phyloP scores from a whole-genome alignment of 1,139 yeast species.

The Keqinozyma sinolaborantium region DNA sequence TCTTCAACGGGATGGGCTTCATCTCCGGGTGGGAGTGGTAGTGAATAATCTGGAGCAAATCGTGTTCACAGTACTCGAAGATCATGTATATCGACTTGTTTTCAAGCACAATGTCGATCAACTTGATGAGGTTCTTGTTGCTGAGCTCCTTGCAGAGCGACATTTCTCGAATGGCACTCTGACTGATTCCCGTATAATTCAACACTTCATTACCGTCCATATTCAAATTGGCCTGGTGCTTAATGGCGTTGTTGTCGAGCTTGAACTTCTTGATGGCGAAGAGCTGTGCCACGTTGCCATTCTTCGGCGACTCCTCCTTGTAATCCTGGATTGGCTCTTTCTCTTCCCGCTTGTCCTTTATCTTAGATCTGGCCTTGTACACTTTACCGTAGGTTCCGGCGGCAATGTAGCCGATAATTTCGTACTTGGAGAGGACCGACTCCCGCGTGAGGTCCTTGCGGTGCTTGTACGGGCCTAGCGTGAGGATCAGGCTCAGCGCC shows the following conservation, averaged over 20 bases:
- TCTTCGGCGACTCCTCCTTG: conserved; percentile 7
- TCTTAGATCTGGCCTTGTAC: conserved; percentile 65
- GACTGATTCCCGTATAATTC: conserved; percentile 93
- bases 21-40: conserved; percentile 89
- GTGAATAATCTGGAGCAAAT: conserved; percentile 86
- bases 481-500: conserved; percentile 67
- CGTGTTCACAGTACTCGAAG: conserved; percentile 95
- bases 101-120: conserved; percentile 84
- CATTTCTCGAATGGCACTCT: conserved; percentile 95
- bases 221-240: conserved; percentile 34
- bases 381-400: conserved; percentile 99
- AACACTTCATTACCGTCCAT: conserved; percentile 69
- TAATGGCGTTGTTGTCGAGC: conserved; percentile 69
- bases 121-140: conserved; percentile 74
- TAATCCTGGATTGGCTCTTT: conserved; percentile 5
- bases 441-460: conserved; percentile 69
- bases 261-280: conserved; percentile 95
- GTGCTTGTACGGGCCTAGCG: conserved; percentile 68
- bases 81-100: conserved; percentile 92
- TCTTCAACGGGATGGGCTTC: conserved; percentile 70
- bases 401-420: conserved; percentile 91
- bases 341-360: conserved; percentile 26
- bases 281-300: conserved; percentile 19
- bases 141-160: conserved; percentile 85
- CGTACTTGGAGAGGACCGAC: conserved; percentile 77